Base-by-base conservation (phyloP, 257 asterid species). In the Avicennia marina region DNA sequence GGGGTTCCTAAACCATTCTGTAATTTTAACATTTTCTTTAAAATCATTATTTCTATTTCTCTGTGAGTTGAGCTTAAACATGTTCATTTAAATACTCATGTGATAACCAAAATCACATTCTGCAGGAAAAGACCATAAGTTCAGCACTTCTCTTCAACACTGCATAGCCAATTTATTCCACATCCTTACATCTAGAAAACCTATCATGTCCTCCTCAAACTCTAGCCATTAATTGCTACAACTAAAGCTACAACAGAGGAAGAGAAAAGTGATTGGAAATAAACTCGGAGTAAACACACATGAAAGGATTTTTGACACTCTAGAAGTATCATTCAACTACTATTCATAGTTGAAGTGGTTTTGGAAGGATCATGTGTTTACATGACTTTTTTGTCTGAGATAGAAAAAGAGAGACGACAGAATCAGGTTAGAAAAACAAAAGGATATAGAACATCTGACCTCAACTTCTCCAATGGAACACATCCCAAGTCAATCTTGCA, bases 401-500 rank as follows among this genome's bases (percentile, higher is more conserved):
- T 18, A 58, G 50, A 22, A 21, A 48, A 21, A 48, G 50, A 58
- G n/a, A 54, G 46, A 65, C 34, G 51, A 26, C 22, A 18, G 64
- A 31, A 64, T 6, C 25, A 24, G 32, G 11, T 20, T 40, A 36
- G 24, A 48, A 16, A 46, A 20, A 69, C 2, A 54, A 50, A 22
- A 47, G 19, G 31, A 54, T 24, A 53, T 49, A 31, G 64, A 66
- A 60, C 19, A 80, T 67, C 74, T 42, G 13, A 84, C 98, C 98
- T 88, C 81, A 91, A 62, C 63, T 91, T 91, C 70, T 91, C 98
- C 75, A 81, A 49, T 15, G 98, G 98, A 63, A 63, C 79, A 65
- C 95, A 83, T 41, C 98, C 98, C 71, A 91, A 72, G 66, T 85
- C 87, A 54, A 75, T 88, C 56, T 83, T 86, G 76, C 98, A 91